Evolutionary conservation across 78 protist species (phyloP).

Genomic region (Planoprotostelium fungivorum): DNA sequence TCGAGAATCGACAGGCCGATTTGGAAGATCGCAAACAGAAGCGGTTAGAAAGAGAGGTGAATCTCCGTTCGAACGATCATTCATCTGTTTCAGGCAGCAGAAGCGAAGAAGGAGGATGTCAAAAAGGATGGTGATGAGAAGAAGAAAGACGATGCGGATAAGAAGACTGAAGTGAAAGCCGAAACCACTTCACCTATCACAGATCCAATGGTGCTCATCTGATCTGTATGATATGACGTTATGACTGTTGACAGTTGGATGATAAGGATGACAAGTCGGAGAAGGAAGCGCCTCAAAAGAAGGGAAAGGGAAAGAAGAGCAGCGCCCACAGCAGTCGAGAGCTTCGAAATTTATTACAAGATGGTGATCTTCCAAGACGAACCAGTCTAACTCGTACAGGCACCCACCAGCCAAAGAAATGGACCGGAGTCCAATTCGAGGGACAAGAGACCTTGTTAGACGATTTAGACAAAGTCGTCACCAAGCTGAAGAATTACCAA

Average conservation of each 20-base stretch:
- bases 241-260: too few species aligned
- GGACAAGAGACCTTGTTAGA: conserved; percentile 58
- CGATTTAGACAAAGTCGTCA: conserved; percentile 32
- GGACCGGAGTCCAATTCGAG: conserved; percentile 39
- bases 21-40: neutral
- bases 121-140: neutral
- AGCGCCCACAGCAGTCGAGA: neutral
- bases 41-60: neutral
- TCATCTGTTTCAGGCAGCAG: neutral
- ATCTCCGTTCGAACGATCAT: too few species aligned
- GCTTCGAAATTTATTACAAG: neutral
- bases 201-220: neutral
- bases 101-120: neutral
- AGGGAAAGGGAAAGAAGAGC: neutral
- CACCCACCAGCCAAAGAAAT: conserved; percentile 12
- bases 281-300: neutral
- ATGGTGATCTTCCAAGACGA: neutral
- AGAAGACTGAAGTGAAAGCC: neutral
- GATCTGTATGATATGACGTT: too few species aligned
- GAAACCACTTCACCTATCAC: neutral
- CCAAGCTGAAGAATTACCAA: conserved; percentile 10
- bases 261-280: neutral
- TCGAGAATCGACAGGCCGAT: neutral
- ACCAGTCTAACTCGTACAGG: neutral
- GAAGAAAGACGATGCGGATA: neutral